A percentile compares a stretch with the other conserved stretches of the same genome.
These are phyloP conservation scores for Xylariaceae sp. DNA, from an alignment of 2,329 filamentous ascomycete genomes.

Conservation along the genomic window DNA sequence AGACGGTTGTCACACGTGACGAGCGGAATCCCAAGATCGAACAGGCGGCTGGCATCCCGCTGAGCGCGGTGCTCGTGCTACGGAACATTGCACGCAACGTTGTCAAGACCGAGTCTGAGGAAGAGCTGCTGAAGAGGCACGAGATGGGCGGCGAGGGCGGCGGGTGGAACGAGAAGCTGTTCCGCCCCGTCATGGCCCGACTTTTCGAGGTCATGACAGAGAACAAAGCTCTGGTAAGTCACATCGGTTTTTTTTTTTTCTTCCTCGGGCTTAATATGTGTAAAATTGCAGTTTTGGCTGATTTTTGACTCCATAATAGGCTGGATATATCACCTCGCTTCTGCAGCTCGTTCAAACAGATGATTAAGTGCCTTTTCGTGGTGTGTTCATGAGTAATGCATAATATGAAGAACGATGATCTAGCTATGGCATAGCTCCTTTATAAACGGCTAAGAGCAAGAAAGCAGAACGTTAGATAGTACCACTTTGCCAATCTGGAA, in stretches of 20 bases:
- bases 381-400: neutral
- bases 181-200: constrained; percentile 67
- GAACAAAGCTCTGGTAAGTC: constrained; percentile 67
- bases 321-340: constrained; percentile 32
- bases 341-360: constrained; percentile 32
- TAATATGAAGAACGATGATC: too few relatives aligned
- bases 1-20: constrained; percentile 62
- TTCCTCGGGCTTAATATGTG: neutral
- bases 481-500: neutral
- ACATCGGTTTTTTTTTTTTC: constrained; percentile 22
- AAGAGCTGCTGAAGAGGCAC: constrained; percentile 57
- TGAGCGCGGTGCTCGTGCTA: constrained; percentile 77
- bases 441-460: too few relatives aligned
- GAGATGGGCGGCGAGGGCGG: constrained; percentile 54
- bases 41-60: constrained; percentile 77
- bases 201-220: constrained; percentile 74
- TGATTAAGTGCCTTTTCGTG: constrained; percentile 13
- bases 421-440: too few relatives aligned
- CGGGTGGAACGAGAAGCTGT: constrained; percentile 71
- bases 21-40: constrained; percentile 63
- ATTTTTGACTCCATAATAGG: constrained; percentile 14
- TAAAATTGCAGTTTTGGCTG: constrained; percentile 3
- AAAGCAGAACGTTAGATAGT: too few relatives aligned
- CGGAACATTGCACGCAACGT: constrained; percentile 77
- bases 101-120: constrained; percentile 64